phyloP scores from a whole-genome alignment of 1,139 yeast genomes.

The Scheffersomyces lignicola region DNA sequence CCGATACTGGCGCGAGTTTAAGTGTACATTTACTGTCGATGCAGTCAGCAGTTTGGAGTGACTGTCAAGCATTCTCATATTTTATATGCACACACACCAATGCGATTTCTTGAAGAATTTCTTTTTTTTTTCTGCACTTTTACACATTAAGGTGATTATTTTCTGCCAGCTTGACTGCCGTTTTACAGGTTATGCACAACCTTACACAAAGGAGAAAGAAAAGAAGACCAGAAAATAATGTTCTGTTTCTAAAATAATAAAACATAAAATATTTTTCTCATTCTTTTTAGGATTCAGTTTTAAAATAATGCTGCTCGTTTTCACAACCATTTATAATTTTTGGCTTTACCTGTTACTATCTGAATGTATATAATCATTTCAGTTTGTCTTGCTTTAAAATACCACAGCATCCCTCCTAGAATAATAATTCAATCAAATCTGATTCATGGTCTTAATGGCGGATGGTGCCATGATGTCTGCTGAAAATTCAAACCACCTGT shows the following conservation, averaged over 20 bases:
- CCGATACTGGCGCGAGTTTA: no score
- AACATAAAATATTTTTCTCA: background rate
- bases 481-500: conserved; percentile 8
- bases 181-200: background rate
- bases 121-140: no score
- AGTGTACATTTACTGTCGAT: no score
- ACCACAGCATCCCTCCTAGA: background rate
- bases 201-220: background rate
- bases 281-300: background rate
- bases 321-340: conserved; percentile 2
- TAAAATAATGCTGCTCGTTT: conserved; percentile 1
- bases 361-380: conserved; percentile 1
- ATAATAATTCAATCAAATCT: conserved; percentile 1
- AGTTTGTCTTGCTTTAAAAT: background rate
- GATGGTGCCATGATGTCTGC: background rate
- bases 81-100: no score
- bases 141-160: no score
- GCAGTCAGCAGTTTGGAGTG: no score
- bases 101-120: no score
- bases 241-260: background rate
- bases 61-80: no score
- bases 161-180: no score
- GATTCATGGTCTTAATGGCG: no score
- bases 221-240: background rate
- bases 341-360: background rate